Conservation (phyloP, 78 protist genomes). For the Blattamonas nauphoetae region DNA sequence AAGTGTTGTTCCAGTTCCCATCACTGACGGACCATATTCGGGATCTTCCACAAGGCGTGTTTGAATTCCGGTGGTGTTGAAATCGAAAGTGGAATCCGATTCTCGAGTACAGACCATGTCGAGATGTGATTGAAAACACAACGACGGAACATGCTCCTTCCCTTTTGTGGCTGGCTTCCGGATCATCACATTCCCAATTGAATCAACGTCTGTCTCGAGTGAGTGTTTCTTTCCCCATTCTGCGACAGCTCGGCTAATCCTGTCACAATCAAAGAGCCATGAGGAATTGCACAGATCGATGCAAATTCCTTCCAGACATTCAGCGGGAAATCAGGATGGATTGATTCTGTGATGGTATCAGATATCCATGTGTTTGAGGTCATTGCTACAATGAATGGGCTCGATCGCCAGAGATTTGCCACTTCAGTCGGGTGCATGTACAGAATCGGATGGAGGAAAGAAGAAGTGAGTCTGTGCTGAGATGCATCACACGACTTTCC, state of each 20-base stretch:
- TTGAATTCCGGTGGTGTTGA: not conserved
- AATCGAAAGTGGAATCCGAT: not conserved
- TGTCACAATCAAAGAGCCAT: not conserved
- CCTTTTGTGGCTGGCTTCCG: conserved; percentile 11
- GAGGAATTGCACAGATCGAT: not conserved
- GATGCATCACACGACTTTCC: no score
- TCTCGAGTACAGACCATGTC: not conserved
- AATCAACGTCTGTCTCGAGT: not conserved
- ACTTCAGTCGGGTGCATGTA: no score
- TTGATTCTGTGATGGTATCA: no score
- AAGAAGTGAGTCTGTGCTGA: no score
- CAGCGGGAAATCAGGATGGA: not conserved
- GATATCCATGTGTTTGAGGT: no score
- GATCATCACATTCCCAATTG: conserved; percentile 6
- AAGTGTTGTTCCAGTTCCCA: conserved; percentile 37
- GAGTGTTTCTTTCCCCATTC: not conserved
- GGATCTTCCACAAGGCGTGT: not conserved
- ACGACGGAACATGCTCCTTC: not conserved
- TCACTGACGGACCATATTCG: not conserved
- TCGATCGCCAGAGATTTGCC: no score
- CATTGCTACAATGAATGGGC: no score
- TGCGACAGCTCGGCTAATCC: not conserved
- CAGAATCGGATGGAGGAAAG: no score
- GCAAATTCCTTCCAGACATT: not conserved
- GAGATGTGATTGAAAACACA: conserved; percentile 12